These are phyloP conservation scores for Ramalina intermedia DNA, from an alignment of 495 filamentous ascomycete genomes.

Conservation along the genomic window DNA sequence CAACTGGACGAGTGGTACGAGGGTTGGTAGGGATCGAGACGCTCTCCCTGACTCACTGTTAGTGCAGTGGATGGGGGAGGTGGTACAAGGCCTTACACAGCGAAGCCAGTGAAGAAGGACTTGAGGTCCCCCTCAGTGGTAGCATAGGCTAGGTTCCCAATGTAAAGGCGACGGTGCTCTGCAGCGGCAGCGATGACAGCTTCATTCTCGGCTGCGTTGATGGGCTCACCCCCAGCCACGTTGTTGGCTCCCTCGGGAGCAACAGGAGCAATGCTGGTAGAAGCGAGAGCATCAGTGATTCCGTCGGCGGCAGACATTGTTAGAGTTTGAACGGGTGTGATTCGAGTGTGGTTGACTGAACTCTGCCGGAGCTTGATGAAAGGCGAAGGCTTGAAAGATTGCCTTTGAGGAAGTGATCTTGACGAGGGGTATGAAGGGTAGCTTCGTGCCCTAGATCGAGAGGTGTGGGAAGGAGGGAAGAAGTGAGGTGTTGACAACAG, in stretches of 20 bases:
- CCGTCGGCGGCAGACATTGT: constrained; percentile 47
- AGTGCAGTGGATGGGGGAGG: background rate
- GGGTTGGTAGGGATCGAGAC: constrained; percentile 98
- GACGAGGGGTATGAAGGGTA: constrained; percentile 51
- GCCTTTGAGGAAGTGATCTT: constrained; percentile 39
- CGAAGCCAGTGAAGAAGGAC: constrained; percentile 95
- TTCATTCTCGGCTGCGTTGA: constrained; percentile 53
- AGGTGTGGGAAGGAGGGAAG: constrained; percentile 5
- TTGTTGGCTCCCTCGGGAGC: constrained; percentile 44
- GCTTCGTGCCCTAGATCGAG: constrained; percentile 77
- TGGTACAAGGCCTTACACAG: constrained; percentile 60
- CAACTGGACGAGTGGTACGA: constrained; percentile 92
- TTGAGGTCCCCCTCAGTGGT: constrained; percentile 99
- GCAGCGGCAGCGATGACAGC: constrained; percentile 92
- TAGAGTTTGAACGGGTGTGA: constrained; percentile 6
- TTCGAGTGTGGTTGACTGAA: constrained; percentile 27
- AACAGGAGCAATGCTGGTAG: constrained; percentile 40
- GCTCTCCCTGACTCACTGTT: constrained; percentile 54
- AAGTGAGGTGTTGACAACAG: constrained; percentile 12
- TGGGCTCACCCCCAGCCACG: constrained; percentile 61
- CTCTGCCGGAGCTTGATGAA: constrained; percentile 20
- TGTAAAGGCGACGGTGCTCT: constrained; percentile 97
- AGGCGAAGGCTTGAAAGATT: constrained; percentile 24
- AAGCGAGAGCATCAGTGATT: constrained; percentile 34
- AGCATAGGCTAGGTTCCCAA: constrained; percentile 99